Evolutionary conservation across 2,329 filamentous ascomycete species (phyloP), one percentile per base, ranked within the genome.

Genomic region (Aspergillus pseudoterreus): DNA sequence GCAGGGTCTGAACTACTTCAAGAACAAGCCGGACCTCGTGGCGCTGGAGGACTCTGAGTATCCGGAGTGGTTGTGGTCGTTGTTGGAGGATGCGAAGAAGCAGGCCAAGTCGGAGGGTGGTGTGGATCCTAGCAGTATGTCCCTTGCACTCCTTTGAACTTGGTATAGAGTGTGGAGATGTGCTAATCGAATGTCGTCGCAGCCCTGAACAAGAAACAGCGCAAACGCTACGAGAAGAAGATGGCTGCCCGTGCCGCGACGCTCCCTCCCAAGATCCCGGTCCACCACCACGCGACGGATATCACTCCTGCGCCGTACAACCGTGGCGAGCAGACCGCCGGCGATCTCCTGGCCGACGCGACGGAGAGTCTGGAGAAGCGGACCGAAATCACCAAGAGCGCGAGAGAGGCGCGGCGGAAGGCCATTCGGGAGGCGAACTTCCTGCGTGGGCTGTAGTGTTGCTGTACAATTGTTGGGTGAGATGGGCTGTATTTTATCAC

Each of bases 161-260:
- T 19, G 22, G 4, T 22, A 2, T 22, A 22, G 6, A 6, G 22
- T 6, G 22, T 22, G 5, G 11, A 39, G 36, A 22, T 43, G 33
- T 49, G 45, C 58, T 65, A 57, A 66, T 50, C 33, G 15, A 33
- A 12, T 4, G 30, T 47, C 21, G 14, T 53, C 17, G n/a, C 52
- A 75, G 72, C 66, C 45, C 58, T 77, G 66, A 76, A 75, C 60
- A 77, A 75, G 61, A 75, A 75, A 60, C 70, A 74, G 66, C 71
- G 74, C 38, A 73, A 72, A 56, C 69, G 70, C 27, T 70, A 75
- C 57, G 74, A 76, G 52, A 75, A 74, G 64, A 76, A 76, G 58
- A 70, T 75, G 59, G 73, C 71, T 43, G 72, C 71, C 47, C 63
- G 70, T 30, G 68, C 66, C 27, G 67, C 67, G 22, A 61, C 64